A percentile compares a stretch with the other conserved stretches of the same genome.
These are phyloP conservation scores for Nematocida sp. DNA, from an alignment of 371 early-diverging fungal genomes.

Conservation along the genomic window DNA sequence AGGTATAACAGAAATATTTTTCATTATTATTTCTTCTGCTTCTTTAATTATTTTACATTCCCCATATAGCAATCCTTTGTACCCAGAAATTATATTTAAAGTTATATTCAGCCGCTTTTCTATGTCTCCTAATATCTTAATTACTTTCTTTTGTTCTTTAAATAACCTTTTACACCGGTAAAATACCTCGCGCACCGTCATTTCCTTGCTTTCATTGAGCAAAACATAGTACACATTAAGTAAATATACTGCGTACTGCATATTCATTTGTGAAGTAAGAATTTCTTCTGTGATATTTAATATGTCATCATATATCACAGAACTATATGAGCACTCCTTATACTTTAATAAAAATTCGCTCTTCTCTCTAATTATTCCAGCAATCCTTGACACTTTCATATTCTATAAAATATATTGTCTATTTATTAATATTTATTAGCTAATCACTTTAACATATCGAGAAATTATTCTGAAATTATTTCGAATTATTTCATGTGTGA, in stretches of 20 bases:
- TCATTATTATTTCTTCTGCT: background rate
- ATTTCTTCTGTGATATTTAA: background rate
- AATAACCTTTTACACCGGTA: constrained; percentile 63
- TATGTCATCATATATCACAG: constrained; percentile 28
- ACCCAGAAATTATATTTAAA: constrained; percentile 57
- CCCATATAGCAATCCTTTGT: constrained; percentile 68
- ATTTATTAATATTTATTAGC: background rate
- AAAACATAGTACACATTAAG: constrained; percentile 50
- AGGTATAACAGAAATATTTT: constrained; percentile 64
- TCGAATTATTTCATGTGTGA: too few relatives aligned
- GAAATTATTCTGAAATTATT: too few relatives aligned
- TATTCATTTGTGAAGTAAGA: background rate
- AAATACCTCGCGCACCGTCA: constrained; percentile 66
- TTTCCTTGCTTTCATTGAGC: constrained; percentile 2
- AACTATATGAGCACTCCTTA: background rate
- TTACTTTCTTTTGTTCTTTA: constrained; percentile 46
- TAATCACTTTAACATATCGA: background rate
- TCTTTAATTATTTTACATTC: constrained; percentile 3
- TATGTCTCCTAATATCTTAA: constrained; percentile 47
- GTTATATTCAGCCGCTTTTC: constrained; percentile 20
- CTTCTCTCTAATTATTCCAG: constrained; percentile 12
- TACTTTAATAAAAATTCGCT: constrained; percentile 17
- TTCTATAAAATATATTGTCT: too few relatives aligned
- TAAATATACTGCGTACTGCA: background rate
- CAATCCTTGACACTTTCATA: background rate